Conservation (phyloP, 83 land plant species). For the Isoetes engelmannii region DNA sequence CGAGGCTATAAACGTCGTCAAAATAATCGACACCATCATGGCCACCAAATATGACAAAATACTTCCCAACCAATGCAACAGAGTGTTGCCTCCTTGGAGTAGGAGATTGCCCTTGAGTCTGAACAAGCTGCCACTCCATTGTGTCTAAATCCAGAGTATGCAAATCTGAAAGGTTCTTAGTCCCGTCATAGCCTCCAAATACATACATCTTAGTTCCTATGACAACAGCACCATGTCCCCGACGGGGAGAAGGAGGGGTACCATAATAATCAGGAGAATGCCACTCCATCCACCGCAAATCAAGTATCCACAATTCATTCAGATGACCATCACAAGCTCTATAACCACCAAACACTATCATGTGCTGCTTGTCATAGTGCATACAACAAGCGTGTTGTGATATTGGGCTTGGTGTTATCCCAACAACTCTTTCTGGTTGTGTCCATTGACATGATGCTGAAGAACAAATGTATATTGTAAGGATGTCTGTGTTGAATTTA, state of each 20-base stretch:
- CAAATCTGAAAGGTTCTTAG: conserved; percentile 21
- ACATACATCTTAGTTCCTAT: conserved; percentile 28
- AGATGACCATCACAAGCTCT: conserved; percentile 25
- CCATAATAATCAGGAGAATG: conserved; percentile 33
- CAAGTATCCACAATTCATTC: conserved; percentile 36
- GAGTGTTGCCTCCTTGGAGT: conserved; percentile 32
- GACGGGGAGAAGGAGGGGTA: conserved; percentile 31
- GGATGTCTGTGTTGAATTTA: neutral
- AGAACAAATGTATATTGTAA: neutral
- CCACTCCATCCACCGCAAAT: conserved; percentile 30
- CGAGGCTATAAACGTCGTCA: conserved; percentile 28
- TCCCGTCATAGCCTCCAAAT: conserved; percentile 34
- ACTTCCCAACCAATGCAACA: conserved; percentile 27
- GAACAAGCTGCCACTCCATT: conserved; percentile 21
- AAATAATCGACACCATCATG: conserved; percentile 26
- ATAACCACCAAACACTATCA: conserved; percentile 40
- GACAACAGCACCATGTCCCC: conserved; percentile 35
- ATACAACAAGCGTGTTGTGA: conserved; percentile 35
- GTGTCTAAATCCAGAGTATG: conserved; percentile 25
- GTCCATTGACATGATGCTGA: conserved; percentile 35
- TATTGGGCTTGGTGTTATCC: conserved; percentile 24
- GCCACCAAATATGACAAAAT: conserved; percentile 34
- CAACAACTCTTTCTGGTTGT: conserved; percentile 25
- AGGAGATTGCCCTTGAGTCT: conserved; percentile 23
- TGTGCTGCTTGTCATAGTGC: conserved; percentile 19